Evolutionary conservation across 2,329 filamentous ascomycete species (phyloP).

Genomic region (Phaeomoniella chlamydospora): DNA sequence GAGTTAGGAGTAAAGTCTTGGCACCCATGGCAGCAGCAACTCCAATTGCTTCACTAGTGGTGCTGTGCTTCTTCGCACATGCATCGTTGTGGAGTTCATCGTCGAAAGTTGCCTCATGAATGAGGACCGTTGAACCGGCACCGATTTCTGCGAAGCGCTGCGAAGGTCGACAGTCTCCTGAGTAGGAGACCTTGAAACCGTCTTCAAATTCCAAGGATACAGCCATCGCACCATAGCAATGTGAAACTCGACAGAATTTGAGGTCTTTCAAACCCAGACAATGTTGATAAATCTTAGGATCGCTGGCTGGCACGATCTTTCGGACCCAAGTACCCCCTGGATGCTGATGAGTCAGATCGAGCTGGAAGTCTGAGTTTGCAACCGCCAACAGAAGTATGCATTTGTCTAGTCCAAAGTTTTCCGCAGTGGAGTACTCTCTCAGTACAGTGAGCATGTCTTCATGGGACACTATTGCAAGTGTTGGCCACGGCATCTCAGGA

Average conservation of each 20-base stretch:
- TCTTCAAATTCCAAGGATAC: constrained; percentile 63
- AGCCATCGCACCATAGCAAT: constrained; percentile 69
- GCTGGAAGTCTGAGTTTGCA: constrained; percentile 5
- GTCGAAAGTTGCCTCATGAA: constrained; percentile 95
- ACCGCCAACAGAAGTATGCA: constrained; percentile 34
- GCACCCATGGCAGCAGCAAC: constrained; percentile 69
- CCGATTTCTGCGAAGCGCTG: constrained; percentile 56
- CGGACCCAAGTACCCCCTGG: neutral
- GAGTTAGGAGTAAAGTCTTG: constrained; percentile 68
- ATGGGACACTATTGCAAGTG: constrained; percentile 48
- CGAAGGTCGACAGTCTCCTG: constrained; percentile 81
- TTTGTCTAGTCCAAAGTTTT: constrained; percentile 56
- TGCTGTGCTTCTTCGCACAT: constrained; percentile 76
- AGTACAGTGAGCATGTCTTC: constrained; percentile 61
- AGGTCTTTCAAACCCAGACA: constrained; percentile 51
- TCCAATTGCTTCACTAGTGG: constrained; percentile 68
- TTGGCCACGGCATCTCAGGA: neutral
- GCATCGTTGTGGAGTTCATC: constrained; percentile 71
- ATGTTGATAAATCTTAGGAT: constrained; percentile 1
- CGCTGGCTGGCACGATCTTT: neutral
- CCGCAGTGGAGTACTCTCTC: constrained; percentile 62
- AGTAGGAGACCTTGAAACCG: constrained; percentile 80
- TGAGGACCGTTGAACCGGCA: constrained; percentile 60
- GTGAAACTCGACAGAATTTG: constrained; percentile 52
- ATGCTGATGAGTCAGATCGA: no score